phyloP scores from a whole-genome alignment of 2,329 filamentous ascomycete genomes.

The Coleophoma crateriformis region DNA sequence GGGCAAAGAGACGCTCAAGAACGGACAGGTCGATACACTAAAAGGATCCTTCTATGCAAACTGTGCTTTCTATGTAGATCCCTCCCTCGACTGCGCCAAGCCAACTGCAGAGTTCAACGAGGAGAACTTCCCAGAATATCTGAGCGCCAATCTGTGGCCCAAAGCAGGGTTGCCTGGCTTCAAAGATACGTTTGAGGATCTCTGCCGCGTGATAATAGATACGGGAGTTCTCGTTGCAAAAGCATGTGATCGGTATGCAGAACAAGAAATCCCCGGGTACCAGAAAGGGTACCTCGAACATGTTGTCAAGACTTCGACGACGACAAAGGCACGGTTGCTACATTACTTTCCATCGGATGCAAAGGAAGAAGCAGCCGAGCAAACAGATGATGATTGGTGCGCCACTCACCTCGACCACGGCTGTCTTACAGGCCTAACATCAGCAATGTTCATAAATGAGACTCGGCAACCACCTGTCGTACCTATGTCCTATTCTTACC shows the following conservation, averaged over 20 bases:
- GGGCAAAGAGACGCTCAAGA: constrained; percentile 75
- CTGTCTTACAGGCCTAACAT: constrained; percentile 88
- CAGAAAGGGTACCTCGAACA: constrained; percentile 74
- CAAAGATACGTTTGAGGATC: constrained; percentile 61
- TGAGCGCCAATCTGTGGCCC: constrained; percentile 88
- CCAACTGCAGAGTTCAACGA: constrained; percentile 53
- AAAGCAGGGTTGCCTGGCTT: constrained; percentile 69
- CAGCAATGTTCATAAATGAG: constrained; percentile 95
- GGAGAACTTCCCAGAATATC: constrained; percentile 77
- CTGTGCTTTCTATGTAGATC: constrained; percentile 70
- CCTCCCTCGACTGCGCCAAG: constrained; percentile 52
- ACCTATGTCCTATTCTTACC: constrained; percentile 21
- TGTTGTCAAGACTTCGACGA: constrained; percentile 78
- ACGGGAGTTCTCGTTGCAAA: constrained; percentile 81
- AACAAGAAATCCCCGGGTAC: constrained; percentile 73
- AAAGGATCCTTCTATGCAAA: constrained; percentile 85
- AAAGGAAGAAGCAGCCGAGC: constrained; percentile 27
- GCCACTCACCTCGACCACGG: constrained; percentile 87
- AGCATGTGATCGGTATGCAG: constrained; percentile 85
- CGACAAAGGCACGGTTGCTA: constrained; percentile 83
- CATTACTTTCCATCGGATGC: constrained; percentile 78
- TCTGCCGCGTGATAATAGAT: constrained; percentile 85
- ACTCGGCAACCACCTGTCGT: constrained; percentile 29
- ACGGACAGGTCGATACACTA: constrained; percentile 71
- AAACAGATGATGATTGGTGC: constrained; percentile 84